Evolutionary conservation across 2,329 filamentous ascomycete species (phyloP), one percentile per base, ranked within the genome.

Genomic region (Fusarium protoensiforme): DNA sequence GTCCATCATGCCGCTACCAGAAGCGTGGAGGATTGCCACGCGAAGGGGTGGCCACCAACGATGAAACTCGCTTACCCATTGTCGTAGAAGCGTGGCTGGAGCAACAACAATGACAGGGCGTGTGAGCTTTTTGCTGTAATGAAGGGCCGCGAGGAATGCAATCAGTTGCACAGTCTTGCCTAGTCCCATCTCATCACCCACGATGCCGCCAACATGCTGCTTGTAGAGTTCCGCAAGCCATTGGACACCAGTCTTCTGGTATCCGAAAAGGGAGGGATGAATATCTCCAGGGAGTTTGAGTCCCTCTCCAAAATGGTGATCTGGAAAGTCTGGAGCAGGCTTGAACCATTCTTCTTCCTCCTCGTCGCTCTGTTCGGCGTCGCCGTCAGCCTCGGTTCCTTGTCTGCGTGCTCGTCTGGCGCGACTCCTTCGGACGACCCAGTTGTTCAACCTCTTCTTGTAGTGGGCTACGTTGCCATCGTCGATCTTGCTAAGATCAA

Each of bases 31-130:
- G 70, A 99, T 98, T 0, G 95, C 97, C 7, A 99, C 96, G 46
- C 97, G 90, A 35, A 99, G 86, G n/a, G 96, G 92, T n/a, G 96
- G 96, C 97, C 97, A 99, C 97, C 97, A 99, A 14, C 92, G 91
- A 83, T 99, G 97, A 77, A 99, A 98, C 79, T 99, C 96, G 73
- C 97, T 97, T 14, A 98, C 96, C 96, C 96, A 99, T 81, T 99
- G 96, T 69, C 94, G 93, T 84, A 99, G 92, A 27, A 99, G 93
- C 0, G 96, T 99, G 5, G 96, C 96, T 2, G 96, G 96, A 59
- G 95, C 95, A 5, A 99, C 95, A 9, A 99, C 90, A 68, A 99
- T 94, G 48, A 97, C 91, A 0, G 96, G 96, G 68, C 94, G 94
- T 24, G 89, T 90, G 24, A 98, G 88, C 78, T 92, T 93, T 75